phyloP scores from a whole-genome alignment of 2,329 filamentous ascomycete genomes.

The Colletotrichum cuscutae region DNA sequence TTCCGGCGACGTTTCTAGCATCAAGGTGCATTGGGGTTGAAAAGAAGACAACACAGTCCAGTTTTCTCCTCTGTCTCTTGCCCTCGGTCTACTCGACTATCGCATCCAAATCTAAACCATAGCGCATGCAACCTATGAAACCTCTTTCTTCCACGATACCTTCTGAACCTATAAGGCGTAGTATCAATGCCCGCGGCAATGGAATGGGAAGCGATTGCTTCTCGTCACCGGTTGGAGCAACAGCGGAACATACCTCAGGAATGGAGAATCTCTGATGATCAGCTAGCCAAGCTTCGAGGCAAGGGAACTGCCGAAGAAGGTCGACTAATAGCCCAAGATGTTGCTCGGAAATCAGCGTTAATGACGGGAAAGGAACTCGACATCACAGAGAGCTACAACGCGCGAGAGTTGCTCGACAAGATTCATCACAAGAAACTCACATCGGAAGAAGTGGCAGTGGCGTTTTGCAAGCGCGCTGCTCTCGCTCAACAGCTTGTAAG shows the following conservation, averaged over 20 bases:
- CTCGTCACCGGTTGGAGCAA: slow-evolving; percentile 26
- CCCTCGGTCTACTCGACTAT: background rate
- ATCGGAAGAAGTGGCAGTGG: slow-evolving; percentile 39
- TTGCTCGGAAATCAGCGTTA: slow-evolving; percentile 21
- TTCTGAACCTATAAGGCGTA: background rate
- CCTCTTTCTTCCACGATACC: too few species aligned
- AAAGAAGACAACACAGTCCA: background rate
- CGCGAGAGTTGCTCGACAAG: slow-evolving; percentile 32
- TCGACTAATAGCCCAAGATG: slow-evolving; percentile 24
- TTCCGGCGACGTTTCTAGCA: background rate
- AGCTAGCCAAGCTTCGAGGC: slow-evolving; percentile 17
- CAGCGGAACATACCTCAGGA: slow-evolving; percentile 28
- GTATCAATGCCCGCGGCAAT: background rate
- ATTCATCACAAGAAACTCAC: slow-evolving; percentile 36
- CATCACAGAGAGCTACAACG: slow-evolving; percentile 37
- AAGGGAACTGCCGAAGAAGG: slow-evolving; percentile 27
- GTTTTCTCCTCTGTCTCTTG: background rate
- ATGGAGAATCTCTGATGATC: slow-evolving; percentile 24
- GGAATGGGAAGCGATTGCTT: slow-evolving; percentile 30
- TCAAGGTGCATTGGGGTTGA: background rate
- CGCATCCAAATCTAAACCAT: background rate
- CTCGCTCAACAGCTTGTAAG: slow-evolving; percentile 41
- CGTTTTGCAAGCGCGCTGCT: slow-evolving; percentile 42
- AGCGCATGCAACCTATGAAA: background rate
- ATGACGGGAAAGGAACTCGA: slow-evolving; percentile 37